These are phyloP conservation scores for Aphanocladium album DNA, from an alignment of 2,329 filamentous ascomycete species.

Conservation along the genomic window DNA sequence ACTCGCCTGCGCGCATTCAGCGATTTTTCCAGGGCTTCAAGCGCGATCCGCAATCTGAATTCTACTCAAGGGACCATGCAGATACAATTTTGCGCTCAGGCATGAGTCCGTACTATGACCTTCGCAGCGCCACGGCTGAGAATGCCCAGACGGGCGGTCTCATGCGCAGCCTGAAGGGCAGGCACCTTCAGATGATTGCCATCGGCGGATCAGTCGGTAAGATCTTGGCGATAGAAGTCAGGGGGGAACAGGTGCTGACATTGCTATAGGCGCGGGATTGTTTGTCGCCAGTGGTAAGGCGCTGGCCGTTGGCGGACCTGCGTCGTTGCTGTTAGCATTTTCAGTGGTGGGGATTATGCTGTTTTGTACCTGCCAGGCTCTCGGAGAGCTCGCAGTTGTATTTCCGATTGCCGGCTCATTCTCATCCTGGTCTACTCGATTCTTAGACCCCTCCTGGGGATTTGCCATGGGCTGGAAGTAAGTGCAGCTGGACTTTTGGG, in stretches of 20 bases:
- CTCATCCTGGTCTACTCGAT: constrained; percentile 77
- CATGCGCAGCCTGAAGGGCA: constrained; percentile 51
- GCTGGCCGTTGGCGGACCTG: constrained; percentile 63
- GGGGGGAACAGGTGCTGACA: background rate
- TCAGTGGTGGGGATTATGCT: constrained; percentile 71
- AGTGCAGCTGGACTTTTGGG: background rate
- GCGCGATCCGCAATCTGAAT: constrained; percentile 8
- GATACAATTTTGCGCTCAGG: background rate
- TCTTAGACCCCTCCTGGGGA: constrained; percentile 81
- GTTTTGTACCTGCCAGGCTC: constrained; percentile 77
- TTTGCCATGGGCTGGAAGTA: constrained; percentile 86
- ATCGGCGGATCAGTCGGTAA: constrained; percentile 77
- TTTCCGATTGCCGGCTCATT: constrained; percentile 84
- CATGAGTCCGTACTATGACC: constrained; percentile 8
- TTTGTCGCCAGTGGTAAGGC: constrained; percentile 72
- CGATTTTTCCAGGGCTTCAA: constrained; percentile 10
- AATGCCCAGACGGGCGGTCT: constrained; percentile 9
- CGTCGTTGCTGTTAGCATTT: constrained; percentile 65
- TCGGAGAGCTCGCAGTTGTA: constrained; percentile 78
- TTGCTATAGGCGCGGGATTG: constrained; percentile 53
- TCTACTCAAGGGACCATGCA: background rate
- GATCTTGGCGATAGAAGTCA: background rate
- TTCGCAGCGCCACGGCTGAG: constrained; percentile 9
- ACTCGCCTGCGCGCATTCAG: background rate
- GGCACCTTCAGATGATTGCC: constrained; percentile 89